Base-by-base conservation (phyloP, 495 filamentous ascomycete genomes). In the Lasiosphaeria ovina region DNA sequence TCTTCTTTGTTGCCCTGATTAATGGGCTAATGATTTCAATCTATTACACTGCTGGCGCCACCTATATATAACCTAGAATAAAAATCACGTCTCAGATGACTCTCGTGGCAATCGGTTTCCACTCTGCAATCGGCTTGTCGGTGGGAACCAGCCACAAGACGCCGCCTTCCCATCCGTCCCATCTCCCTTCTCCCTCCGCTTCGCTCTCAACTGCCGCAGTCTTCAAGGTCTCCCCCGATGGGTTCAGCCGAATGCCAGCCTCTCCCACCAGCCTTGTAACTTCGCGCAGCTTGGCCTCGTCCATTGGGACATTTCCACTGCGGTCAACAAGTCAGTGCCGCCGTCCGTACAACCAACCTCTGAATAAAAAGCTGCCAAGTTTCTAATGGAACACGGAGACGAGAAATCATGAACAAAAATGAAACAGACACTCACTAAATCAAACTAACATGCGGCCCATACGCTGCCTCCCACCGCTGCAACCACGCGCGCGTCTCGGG, bases 111-210 rank as follows among this genome's bases (percentile, higher is more conserved):
- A 73, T 65, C 6, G 69, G 67, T 60, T 66, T 70, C 66, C 71
- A 73, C 44, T 68, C 63, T 7, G 42, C 35, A 49, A 72, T 70
- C 14, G 67, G 63, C 24, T 48, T 58, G 45, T 67, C 67, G 0
- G 69, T 71, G 4, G 63, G 63, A n/a, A 73, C 69, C 10, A 73
- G 62, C 71, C 69, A 72, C 9, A 73, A 53, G 17, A 68, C 63
- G 3, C 71, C 71, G 45, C 71, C 71, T 3, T 66, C 61, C 71
- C 71, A 73, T 5, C 68, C 68, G 48, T 63, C 40, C 10, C 32
- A 55, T 0, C 36, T 38, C 3, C 31, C 60, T 11, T 33, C 42
- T 4, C 35, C 42, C 3, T 59, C 51, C 7, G 36, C 31, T 8
- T 44, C 57, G 11, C 33, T 53, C 5, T 6, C 17, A 3, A 4